Evolutionary conservation across 352 stramenopile species (phyloP).

Genomic region (Globisporangium splendens): DNA sequence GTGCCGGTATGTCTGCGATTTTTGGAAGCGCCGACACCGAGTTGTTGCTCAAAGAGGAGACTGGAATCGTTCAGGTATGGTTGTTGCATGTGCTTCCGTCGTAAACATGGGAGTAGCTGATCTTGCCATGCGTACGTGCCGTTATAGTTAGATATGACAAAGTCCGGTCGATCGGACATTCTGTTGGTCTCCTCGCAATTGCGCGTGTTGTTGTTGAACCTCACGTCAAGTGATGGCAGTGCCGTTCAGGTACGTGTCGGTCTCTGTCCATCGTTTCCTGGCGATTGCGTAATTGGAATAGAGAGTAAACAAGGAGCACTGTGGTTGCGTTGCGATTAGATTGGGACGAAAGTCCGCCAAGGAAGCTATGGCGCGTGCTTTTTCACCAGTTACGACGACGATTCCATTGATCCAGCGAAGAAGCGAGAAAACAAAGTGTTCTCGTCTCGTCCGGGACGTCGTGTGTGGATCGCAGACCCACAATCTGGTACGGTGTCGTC

Average conservation of each 20-base stretch:
- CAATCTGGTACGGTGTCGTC: slow-evolving; percentile 74
- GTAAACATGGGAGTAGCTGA: no score
- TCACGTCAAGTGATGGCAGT: slow-evolving; percentile 62
- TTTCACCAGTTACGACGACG: slow-evolving; percentile 54
- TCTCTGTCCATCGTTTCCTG: neutral
- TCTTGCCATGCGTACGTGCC: no score
- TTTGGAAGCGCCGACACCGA: slow-evolving; percentile 83
- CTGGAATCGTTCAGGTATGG: slow-evolving; percentile 73
- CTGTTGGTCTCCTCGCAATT: slow-evolving; percentile 84
- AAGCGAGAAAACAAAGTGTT: slow-evolving; percentile 73
- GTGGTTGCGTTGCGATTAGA: slow-evolving; percentile 22
- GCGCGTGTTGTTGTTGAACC: slow-evolving; percentile 73
- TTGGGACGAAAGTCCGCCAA: slow-evolving; percentile 79
- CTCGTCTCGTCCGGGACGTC: slow-evolving; percentile 71
- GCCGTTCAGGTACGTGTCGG: slow-evolving; percentile 44
- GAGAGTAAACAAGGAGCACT: neutral
- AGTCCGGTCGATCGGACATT: slow-evolving; percentile 50
- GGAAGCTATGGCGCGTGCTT: slow-evolving; percentile 83
- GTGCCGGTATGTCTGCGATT: slow-evolving; percentile 76
- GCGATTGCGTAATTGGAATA: neutral
- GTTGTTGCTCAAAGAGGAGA: slow-evolving; percentile 83
- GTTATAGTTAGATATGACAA: slow-evolving; percentile 56
- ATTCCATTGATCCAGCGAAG: slow-evolving; percentile 56
- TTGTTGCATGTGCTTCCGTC: neutral
- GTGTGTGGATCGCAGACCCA: slow-evolving; percentile 80